Base-by-base conservation (phyloP, 1,284 basidiomycete genomes). In the Ustilago lituana region DNA sequence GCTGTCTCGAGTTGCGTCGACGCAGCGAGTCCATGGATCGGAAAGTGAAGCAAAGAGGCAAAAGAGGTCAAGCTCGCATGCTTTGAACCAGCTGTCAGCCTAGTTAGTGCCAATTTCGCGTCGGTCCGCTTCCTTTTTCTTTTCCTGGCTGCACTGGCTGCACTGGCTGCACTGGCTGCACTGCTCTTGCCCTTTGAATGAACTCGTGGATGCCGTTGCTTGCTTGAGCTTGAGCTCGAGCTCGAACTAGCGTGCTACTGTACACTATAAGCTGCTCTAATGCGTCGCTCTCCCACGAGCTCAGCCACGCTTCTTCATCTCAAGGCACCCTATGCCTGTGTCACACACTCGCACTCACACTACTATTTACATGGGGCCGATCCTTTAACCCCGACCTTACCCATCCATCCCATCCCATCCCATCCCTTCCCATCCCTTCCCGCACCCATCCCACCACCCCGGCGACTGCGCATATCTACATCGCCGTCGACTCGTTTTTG, bases 291-390 rank as follows among this genome's bases (percentile, higher is more conserved):
- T 41, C 51, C 51, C 58, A 54, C 51, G 58, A 61, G 57, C 51
- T 53, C 49, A 54, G 58, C 58, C 51, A 54, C 51, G 58, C 51
- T 51, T 32, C 46, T 53, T 53, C 58, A 50, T 52, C 41, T 61
- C 32, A 27, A 43, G 37, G n/a, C 36, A 38, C 23, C 23, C 55
- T n/a, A n/a, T n/a, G n/a, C n/a, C n/a, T n/a, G n/a, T n/a, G n/a
- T n/a, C n/a, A n/a, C n/a, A n/a, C n/a, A n/a, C n/a, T n/a, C n/a
- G n/a, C n/a, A n/a, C n/a, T n/a, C n/a, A n/a, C n/a, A n/a, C n/a
- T n/a, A n/a, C 41, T 31, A 19, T 19, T 50, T 35, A 19, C 38
- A 38, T 26, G 17, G 9, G 37, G 26, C 37, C 29, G 12, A 15
- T 51, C 32, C 27, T 40, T 29, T 43, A 7, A 27, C 23, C 22